A percentile compares a stretch with the other conserved stretches of the same genome.
Evolutionary conservation across 805 yeast genomes (phyloP).

Genomic region (Candida silvicultrix): DNA sequence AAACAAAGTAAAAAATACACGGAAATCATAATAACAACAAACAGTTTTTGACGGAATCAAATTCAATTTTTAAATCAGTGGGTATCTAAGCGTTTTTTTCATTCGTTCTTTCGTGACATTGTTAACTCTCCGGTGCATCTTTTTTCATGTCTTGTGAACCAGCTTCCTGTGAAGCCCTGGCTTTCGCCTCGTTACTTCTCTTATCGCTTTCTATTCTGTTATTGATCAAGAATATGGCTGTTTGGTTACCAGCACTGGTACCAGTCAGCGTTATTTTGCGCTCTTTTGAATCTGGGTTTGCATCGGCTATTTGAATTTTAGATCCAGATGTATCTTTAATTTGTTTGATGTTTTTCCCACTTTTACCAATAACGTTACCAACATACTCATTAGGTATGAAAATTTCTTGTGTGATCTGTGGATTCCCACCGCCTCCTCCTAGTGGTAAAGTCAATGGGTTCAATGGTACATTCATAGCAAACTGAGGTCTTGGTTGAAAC

Average conservation of each 20-base stretch:
- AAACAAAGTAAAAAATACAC: not conserved
- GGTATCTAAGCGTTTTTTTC: not conserved
- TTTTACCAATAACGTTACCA: slow-evolving; percentile 82
- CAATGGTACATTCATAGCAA: not conserved
- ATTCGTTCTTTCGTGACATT: not conserved
- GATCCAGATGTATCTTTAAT: slow-evolving; percentile 72
- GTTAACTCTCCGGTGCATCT: not conserved
- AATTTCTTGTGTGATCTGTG: slow-evolving; percentile 55
- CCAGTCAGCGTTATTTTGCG: slow-evolving; percentile 68
- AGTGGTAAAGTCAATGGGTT: slow-evolving; percentile 4
- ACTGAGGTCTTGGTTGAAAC: not conserved
- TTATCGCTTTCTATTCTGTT: slow-evolving; percentile 62
- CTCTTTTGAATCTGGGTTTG: slow-evolving; percentile 46
- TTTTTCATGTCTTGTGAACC: not conserved
- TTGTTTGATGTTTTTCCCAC: slow-evolving; percentile 76
- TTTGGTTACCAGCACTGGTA: slow-evolving; percentile 57
- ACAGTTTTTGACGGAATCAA: not conserved
- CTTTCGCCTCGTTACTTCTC: slow-evolving; percentile 33
- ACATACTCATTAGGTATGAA: slow-evolving; percentile 73
- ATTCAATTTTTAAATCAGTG: not conserved
- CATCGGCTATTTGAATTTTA: slow-evolving; percentile 63
- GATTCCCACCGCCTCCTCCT: not conserved
- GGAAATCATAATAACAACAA: not conserved
- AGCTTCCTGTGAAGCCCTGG: not conserved
- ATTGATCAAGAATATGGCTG: slow-evolving; percentile 66